These are phyloP conservation scores for Candida adriatica DNA, from an alignment of 805 yeast species.

Conservation along the genomic window DNA sequence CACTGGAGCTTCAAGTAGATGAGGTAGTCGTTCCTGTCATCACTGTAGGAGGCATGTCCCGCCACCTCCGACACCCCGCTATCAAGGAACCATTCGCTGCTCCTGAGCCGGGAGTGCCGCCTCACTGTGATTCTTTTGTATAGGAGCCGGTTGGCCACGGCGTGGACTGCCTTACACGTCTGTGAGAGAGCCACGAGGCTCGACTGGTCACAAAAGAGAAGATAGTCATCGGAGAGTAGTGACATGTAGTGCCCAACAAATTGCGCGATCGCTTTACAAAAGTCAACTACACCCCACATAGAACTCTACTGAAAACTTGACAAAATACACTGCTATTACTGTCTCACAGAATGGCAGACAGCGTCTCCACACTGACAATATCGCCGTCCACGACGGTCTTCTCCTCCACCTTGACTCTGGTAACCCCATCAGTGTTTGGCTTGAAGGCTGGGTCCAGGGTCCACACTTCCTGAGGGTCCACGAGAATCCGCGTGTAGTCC, in stretches of 20 bases:
- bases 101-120: conserved; percentile 26
- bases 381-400: conserved; percentile 17
- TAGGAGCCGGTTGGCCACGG: conserved; percentile 26
- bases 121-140: conserved; percentile 33
- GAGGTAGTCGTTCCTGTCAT: conserved; percentile 31
- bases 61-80: conserved; percentile 33
- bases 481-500: background rate
- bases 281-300: background rate
- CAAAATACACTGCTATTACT: too few species aligned
- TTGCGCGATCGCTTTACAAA: too few species aligned
- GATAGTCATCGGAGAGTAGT: background rate
- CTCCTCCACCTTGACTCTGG: conserved; percentile 3
- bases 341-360: conserved; percentile 4
- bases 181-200: conserved; percentile 2
- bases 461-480: background rate
- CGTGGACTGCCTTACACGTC: conserved; percentile 20
- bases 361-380: conserved; percentile 13
- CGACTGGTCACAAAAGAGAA: conserved; percentile 2
- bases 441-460: conserved; percentile 1
- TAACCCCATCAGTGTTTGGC: background rate
- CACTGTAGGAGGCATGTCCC: conserved; percentile 28
- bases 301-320: background rate
- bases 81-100: conserved; percentile 27
- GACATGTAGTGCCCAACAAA: too few species aligned
- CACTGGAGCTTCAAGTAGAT: conserved; percentile 33